These are phyloP conservation scores for Pythium pyrilobum DNA, from an alignment of 352 stramenopile genomes.

Conservation along the genomic window DNA sequence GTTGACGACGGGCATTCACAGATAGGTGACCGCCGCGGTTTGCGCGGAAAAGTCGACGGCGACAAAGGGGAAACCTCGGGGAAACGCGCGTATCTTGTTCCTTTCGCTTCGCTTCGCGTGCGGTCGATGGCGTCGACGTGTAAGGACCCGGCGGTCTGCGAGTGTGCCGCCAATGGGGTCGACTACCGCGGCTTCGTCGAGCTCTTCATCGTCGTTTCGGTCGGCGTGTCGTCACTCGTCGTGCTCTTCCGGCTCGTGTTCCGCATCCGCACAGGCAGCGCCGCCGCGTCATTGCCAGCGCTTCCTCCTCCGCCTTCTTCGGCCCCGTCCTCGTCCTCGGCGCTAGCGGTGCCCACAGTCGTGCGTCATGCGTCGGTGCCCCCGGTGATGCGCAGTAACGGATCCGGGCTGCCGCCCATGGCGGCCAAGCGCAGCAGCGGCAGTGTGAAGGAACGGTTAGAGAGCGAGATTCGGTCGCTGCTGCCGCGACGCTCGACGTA, in stretches of 20 bases:
- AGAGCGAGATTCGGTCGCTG: constrained; percentile 48
- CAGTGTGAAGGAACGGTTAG: constrained; percentile 59
- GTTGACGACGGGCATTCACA: no score
- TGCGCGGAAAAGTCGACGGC: no score
- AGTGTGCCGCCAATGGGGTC: not conserved
- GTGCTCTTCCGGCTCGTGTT: constrained; percentile 67
- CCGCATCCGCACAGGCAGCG: constrained; percentile 10
- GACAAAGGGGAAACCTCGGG: no score
- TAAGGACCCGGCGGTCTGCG: no score
- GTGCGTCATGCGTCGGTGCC: not conserved
- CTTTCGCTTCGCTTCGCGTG: no score
- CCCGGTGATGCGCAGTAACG: not conserved
- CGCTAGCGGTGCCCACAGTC: constrained; percentile 1
- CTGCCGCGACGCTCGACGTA: constrained; percentile 64
- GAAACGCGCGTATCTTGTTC: no score
- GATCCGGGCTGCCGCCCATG: constrained; percentile 1
- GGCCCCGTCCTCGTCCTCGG: not conserved
- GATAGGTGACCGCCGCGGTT: no score
- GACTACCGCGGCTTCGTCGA: constrained; percentile 43
- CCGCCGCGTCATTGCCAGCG: not conserved
- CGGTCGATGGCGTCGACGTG: no score
- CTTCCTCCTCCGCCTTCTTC: not conserved
- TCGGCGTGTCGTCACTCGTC: constrained; percentile 54
- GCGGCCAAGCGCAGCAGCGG: constrained; percentile 6
- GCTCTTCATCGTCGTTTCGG: constrained; percentile 58